A percentile compares a stretch with the other conserved stretches of the same genome.
These are phyloP conservation scores for Naganishia onofrii DNA, from an alignment of 768 basidiomycete species.

Conservation along the genomic window DNA sequence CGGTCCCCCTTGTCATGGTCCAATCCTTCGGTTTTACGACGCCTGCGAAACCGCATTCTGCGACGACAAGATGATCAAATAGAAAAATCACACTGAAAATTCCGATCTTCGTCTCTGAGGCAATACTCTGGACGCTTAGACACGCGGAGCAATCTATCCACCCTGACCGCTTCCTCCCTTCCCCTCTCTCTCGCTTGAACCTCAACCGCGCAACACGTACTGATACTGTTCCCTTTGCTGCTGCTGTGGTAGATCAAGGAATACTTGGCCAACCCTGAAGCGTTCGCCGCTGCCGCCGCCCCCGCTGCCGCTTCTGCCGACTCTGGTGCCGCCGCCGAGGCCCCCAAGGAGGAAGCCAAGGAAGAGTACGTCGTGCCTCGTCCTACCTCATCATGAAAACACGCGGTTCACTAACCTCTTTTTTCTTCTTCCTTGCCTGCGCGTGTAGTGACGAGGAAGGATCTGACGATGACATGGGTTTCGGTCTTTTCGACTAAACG, in stretches of 20 bases:
- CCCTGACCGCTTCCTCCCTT: conserved; percentile 41
- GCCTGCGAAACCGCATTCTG: not conserved
- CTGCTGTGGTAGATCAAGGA: conserved; percentile 79
- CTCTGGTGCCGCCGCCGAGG: conserved; percentile 58
- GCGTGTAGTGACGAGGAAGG: conserved; percentile 53
- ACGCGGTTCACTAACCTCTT: not conserved
- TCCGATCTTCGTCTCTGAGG: conserved; percentile 56
- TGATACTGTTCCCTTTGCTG: conserved; percentile 37
- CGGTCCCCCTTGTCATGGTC: conserved; percentile 9
- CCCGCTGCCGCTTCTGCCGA: conserved; percentile 56
- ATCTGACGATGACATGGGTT: conserved; percentile 51
- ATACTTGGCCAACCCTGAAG: conserved; percentile 95
- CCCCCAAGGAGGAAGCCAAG: conserved; percentile 61
- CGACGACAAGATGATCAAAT: conserved; percentile 49
- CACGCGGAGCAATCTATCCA: conserved; percentile 31
- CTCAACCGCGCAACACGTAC: conserved; percentile 14
- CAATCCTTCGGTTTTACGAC: conserved; percentile 32
- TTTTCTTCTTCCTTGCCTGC: not conserved
- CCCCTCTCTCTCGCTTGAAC: conserved; percentile 30
- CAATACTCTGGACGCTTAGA: conserved; percentile 30
- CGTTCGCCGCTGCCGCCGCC: conserved; percentile 82
- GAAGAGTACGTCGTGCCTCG: not conserved
- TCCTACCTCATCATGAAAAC: not conserved
- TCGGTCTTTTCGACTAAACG: conserved; percentile 54
- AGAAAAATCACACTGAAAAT: conserved; percentile 74